Conservation (phyloP, 495 filamentous ascomycete species). For the Lasiosphaeria miniovina region DNA sequence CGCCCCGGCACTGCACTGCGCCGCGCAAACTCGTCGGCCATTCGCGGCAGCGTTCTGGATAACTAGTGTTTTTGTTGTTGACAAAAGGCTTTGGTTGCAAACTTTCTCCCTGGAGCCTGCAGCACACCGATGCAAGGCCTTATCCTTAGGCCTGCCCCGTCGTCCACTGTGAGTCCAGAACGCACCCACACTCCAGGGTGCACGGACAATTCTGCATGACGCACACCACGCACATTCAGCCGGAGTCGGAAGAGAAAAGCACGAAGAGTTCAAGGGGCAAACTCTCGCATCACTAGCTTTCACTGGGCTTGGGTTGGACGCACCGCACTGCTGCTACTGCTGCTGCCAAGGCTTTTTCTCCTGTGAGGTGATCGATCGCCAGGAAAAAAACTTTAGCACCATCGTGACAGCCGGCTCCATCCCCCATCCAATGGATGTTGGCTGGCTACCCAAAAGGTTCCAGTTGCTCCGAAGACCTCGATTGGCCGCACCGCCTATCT, state of each 20-base stretch:
- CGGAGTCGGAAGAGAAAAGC: conserved; percentile 13
- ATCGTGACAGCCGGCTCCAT: not conserved
- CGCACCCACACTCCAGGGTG: conserved; percentile 19
- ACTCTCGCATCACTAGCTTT: no score
- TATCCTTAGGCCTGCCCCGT: conserved; percentile 15
- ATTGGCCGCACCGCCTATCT: not conserved
- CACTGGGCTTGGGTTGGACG: not conserved
- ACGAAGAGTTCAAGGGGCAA: conserved; percentile 1
- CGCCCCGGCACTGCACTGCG: not conserved
- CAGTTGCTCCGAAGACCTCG: not conserved
- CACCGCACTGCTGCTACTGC: not conserved
- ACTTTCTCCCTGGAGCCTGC: conserved; percentile 21
- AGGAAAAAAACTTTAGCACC: not conserved
- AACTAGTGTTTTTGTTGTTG: not conserved
- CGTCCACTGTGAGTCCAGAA: conserved; percentile 23
- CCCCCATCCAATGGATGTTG: not conserved
- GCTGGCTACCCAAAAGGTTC: not conserved
- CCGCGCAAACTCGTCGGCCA: not conserved
- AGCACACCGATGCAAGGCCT: conserved; percentile 16
- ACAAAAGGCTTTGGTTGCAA: conserved; percentile 7
- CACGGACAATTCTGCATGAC: conserved; percentile 31
- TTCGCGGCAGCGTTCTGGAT: not conserved
- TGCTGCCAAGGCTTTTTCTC: not conserved
- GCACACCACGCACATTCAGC: conserved; percentile 24
- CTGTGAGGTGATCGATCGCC: not conserved